Evolutionary conservation across 495 filamentous ascomycete genomes (phyloP).

Genomic region (Aspergillus carlsbadensis): DNA sequence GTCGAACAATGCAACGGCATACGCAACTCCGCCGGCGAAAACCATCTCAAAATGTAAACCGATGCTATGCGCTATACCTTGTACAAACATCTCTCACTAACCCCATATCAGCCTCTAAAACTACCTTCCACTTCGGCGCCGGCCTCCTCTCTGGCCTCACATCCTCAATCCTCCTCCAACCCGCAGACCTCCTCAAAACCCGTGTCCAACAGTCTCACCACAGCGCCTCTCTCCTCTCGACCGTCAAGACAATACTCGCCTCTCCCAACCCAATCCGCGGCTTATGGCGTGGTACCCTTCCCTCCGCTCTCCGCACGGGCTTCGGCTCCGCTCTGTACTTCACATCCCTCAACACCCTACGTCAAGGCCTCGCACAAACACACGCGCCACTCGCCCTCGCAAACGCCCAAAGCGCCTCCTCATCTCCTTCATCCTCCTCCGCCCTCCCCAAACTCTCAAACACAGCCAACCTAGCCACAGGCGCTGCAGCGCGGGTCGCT

Average conservation of each 20-base stretch:
- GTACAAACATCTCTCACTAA: background rate
- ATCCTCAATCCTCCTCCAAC: conserved; percentile 88
- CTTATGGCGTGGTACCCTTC: conserved; percentile 94
- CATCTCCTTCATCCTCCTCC: conserved; percentile 55
- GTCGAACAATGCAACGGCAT: conserved; percentile 36
- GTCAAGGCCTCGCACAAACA: conserved; percentile 59
- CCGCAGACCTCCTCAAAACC: conserved; percentile 93
- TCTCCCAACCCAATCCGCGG: conserved; percentile 61
- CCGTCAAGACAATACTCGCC: conserved; percentile 66
- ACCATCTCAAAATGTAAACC: conserved; percentile 33
- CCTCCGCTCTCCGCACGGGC: conserved; percentile 88
- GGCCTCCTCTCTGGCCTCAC: conserved; percentile 84
- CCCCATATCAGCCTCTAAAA: conserved; percentile 39
- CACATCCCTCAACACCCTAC: conserved; percentile 78
- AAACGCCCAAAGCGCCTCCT: conserved; percentile 21
- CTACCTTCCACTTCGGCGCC: conserved; percentile 79
- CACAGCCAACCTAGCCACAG: conserved; percentile 79
- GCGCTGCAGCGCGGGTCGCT: conserved; percentile 76
- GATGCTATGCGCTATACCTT: background rate
- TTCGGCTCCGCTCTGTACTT: conserved; percentile 95
- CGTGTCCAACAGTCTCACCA: conserved; percentile 72
- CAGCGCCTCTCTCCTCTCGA: conserved; percentile 62
- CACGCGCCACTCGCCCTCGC: conserved; percentile 24
- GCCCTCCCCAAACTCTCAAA: conserved; percentile 82
- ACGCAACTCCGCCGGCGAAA: conserved; percentile 35